Conservation (phyloP, 2,329 filamentous ascomycete genomes). For the Rhynchosporium secalis region DNA sequence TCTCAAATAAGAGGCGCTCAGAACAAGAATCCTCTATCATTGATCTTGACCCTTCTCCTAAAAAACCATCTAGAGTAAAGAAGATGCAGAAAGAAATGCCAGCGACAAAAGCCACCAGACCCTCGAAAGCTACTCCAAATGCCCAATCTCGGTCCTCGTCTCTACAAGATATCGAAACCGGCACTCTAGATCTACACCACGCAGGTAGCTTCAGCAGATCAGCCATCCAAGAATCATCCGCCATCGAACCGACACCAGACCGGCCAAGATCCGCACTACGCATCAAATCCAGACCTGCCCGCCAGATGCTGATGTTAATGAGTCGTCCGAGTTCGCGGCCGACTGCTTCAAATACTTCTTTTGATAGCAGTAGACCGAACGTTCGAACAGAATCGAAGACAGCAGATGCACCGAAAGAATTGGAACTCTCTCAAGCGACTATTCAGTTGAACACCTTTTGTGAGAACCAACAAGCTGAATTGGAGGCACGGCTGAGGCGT, state of each 20-base stretch:
- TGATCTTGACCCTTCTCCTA: constrained; percentile 7
- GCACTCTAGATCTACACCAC: neutral
- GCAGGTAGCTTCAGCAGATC: neutral
- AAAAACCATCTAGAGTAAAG: neutral
- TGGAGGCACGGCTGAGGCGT: constrained; percentile 25
- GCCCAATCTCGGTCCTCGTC: constrained; percentile 1
- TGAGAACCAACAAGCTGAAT: constrained; percentile 25
- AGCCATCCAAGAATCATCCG: constrained; percentile 11
- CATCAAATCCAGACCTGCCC: constrained; percentile 35
- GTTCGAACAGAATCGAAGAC: constrained; percentile 2
- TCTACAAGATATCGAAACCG: neutral
- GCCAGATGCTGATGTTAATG: constrained; percentile 39
- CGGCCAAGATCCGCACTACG: constrained; percentile 32
- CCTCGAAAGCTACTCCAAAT: neutral
- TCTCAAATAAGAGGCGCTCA: neutral
- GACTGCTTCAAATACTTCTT: constrained; percentile 10
- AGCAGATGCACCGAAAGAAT: constrained; percentile 5
- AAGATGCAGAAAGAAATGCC: neutral
- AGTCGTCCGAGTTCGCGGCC: constrained; percentile 26
- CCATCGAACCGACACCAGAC: constrained; percentile 9
- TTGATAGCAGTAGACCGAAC: neutral
- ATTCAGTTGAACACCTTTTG: constrained; percentile 24
- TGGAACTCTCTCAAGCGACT: constrained; percentile 29
- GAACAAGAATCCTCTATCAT: neutral
- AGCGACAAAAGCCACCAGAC: neutral